These are phyloP conservation scores for Blastosporella zonata DNA, from an alignment of 1,284 basidiomycete genomes.

Conservation along the genomic window DNA sequence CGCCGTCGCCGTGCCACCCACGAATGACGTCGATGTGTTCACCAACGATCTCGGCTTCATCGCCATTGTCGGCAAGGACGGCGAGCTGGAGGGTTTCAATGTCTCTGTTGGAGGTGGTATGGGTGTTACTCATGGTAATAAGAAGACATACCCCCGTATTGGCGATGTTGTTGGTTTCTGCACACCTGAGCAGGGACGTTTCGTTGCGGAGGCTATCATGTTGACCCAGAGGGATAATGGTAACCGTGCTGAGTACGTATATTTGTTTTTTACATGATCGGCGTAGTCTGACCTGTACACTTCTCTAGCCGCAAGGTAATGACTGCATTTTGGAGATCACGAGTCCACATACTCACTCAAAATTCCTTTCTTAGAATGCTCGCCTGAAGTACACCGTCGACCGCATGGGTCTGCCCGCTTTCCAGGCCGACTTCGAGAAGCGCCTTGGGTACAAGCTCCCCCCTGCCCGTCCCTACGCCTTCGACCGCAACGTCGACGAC, in stretches of 20 bases:
- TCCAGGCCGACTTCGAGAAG: slow-evolving; percentile 90
- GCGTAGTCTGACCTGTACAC: slow-evolving; percentile 9
- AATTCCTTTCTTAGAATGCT: slow-evolving; percentile 65
- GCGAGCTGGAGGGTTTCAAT: slow-evolving; percentile 84
- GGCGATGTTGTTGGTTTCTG: slow-evolving; percentile 93
- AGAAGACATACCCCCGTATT: slow-evolving; percentile 95
- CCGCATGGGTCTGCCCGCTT: slow-evolving; percentile 83
- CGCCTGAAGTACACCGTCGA: slow-evolving; percentile 98
- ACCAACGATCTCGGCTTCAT: slow-evolving; percentile 97
- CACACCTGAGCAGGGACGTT: slow-evolving; percentile 81
- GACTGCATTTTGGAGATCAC: background rate
- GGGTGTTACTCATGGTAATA: slow-evolving; percentile 99
- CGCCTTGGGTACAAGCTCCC: slow-evolving; percentile 80
- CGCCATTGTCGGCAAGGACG: slow-evolving; percentile 77
- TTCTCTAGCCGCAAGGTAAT: slow-evolving; percentile 46
- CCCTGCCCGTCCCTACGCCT: slow-evolving; percentile 75
- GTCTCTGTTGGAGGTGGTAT: slow-evolving; percentile 94
- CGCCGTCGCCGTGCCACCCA: slow-evolving; percentile 93
- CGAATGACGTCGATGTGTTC: slow-evolving; percentile 96
- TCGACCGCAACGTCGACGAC: slow-evolving; percentile 90
- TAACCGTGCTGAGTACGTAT: slow-evolving; percentile 83
- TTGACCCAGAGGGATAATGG: slow-evolving; percentile 94
- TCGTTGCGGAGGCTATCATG: slow-evolving; percentile 92
- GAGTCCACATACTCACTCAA: slow-evolving; percentile 9
- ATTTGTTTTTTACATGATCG: background rate